Evolutionary conservation across 768 basidiomycete genomes (phyloP).

Genomic region (Mycena metata): DNA sequence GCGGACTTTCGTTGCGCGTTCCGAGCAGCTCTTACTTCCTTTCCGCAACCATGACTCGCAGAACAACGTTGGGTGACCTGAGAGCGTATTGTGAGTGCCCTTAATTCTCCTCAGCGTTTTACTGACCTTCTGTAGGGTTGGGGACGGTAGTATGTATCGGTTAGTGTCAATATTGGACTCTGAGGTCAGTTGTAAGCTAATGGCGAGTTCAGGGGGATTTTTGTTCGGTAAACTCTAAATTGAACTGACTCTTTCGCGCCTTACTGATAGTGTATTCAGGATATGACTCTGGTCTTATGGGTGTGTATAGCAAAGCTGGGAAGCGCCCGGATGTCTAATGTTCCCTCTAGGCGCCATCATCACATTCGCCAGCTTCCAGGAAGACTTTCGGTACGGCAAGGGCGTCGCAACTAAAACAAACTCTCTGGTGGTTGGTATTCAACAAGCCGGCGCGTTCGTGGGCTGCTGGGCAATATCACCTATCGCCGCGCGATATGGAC

Average conservation of each 20-base stretch:
- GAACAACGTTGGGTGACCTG: conserved; percentile 19
- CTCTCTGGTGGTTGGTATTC: conserved; percentile 23
- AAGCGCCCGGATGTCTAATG: not conserved
- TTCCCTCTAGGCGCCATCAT: conserved; percentile 16
- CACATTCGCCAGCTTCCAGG: conserved; percentile 18
- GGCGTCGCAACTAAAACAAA: conserved; percentile 10
- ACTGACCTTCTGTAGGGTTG: not conserved
- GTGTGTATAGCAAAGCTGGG: not conserved
- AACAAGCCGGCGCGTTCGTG: conserved; percentile 24
- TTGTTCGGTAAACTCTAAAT: conserved; percentile 6
- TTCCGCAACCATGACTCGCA: conserved; percentile 17
- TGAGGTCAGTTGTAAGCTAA: not conserved
- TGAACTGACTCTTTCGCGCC: not conserved
- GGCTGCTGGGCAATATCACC: conserved; percentile 28
- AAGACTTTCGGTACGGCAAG: conserved; percentile 12
- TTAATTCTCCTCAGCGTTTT: not conserved
- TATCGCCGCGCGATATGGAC: conserved; percentile 18
- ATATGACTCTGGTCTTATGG: conserved; percentile 27
- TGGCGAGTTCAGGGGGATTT: not conserved
- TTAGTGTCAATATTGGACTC: not conserved
- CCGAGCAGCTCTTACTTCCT: not conserved
- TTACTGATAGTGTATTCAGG: not conserved
- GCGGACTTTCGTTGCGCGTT: too few species aligned
- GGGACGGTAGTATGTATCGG: conserved; percentile 23
- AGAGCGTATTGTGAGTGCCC: conserved; percentile 17